Conservation (phyloP, 495 filamentous ascomycete species). For the Penicillium paradoxum region DNA sequence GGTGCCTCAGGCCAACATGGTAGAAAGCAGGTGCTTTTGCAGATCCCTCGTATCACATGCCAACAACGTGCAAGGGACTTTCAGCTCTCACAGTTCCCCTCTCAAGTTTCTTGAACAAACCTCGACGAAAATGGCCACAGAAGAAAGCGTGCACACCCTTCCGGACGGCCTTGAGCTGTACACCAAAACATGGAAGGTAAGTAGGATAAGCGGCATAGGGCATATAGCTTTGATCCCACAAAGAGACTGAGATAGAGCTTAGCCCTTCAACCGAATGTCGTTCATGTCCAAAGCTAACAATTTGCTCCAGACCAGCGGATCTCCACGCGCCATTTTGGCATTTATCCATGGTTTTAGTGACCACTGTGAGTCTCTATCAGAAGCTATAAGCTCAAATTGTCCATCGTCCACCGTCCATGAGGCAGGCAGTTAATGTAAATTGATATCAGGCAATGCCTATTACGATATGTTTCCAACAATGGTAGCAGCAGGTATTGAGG, state of each 20-base stretch:
- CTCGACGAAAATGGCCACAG: constrained; percentile 14
- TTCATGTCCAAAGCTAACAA: background rate
- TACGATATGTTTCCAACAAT: constrained; percentile 62
- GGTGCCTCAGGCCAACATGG: too few species aligned
- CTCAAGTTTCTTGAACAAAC: background rate
- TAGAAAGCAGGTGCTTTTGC: background rate
- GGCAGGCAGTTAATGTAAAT: background rate
- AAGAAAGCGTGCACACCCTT: constrained; percentile 33
- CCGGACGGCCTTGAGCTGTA: constrained; percentile 59
- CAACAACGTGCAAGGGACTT: background rate
- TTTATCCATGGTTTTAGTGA: constrained; percentile 88
- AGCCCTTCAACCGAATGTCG: background rate
- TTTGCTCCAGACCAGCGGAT: constrained; percentile 40
- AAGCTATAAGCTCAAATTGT: background rate
- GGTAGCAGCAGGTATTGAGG: constrained; percentile 65
- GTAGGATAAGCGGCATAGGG: constrained; percentile 18
- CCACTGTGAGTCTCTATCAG: constrained; percentile 45
- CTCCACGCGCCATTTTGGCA: constrained; percentile 61
- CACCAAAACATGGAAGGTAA: constrained; percentile 82
- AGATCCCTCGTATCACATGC: background rate
- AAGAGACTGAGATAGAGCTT: background rate
- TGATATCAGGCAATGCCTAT: constrained; percentile 56
- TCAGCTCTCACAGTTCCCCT: background rate
- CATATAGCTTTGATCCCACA: constrained; percentile 4
- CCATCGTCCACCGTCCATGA: background rate